Evolutionary conservation across 306 rosid species (phyloP).

Genomic region (Cucurbita moschata): DNA sequence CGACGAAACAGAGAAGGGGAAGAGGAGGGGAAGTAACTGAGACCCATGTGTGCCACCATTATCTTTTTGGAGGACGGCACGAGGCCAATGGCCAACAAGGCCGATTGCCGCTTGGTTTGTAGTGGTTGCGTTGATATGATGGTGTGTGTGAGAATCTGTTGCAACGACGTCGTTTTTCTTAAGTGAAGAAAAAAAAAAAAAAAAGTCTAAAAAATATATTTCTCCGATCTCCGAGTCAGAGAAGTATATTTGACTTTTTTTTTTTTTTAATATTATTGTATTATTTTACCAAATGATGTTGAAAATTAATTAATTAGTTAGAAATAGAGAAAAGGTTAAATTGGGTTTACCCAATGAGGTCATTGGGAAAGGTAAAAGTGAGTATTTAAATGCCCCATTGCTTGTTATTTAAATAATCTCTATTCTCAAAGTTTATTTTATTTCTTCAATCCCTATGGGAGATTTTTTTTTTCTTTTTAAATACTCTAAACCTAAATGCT

Average conservation of each 20-base stretch:
- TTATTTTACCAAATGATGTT: neutral
- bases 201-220: neutral
- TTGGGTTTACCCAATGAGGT: neutral
- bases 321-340: neutral
- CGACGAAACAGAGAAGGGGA: slow-evolving; percentile 21
- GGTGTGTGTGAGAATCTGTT: neutral
- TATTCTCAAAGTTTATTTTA: neutral
- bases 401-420: neutral
- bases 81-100: neutral
- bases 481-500: neutral
- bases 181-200: too few species aligned
- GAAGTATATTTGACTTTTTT: neutral
- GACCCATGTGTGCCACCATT: slow-evolving; percentile 38
- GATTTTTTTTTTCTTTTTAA: neutral
- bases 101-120: too few species aligned
- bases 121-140: neutral
- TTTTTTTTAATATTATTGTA: neutral
- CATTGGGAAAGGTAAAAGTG: neutral
- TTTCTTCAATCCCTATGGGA: neutral
- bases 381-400: neutral
- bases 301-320: neutral
- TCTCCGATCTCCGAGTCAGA: neutral
- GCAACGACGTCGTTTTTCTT: neutral
- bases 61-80: slow-evolving; percentile 6
- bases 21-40: slow-evolving; percentile 29